These are phyloP conservation scores for Suhomyces vadensis DNA, from an alignment of 805 yeast species.

Conservation along the genomic window DNA sequence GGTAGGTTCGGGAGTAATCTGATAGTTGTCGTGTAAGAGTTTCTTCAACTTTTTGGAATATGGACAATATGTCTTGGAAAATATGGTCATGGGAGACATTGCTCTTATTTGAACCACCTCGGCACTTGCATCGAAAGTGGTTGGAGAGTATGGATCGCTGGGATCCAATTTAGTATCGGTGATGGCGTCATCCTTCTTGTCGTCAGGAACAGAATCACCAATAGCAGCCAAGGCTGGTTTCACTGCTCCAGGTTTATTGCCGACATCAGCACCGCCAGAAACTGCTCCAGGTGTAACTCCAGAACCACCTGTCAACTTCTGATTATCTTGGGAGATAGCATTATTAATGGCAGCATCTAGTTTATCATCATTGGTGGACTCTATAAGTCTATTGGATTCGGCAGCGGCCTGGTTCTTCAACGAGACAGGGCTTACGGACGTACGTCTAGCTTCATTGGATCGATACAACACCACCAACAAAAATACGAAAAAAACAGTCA, in stretches of 20 bases:
- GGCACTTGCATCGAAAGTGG: slow-evolving; percentile 35
- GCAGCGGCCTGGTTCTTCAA: neutral
- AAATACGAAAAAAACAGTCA: slow-evolving; percentile 4
- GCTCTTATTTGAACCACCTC: slow-evolving; percentile 56
- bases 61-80: slow-evolving; percentile 66
- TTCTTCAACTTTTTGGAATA: slow-evolving; percentile 71
- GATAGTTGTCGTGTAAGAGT: slow-evolving; percentile 61
- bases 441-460: slow-evolving; percentile 1
- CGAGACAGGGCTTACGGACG: neutral
- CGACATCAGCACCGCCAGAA: slow-evolving; percentile 2
- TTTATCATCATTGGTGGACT: slow-evolving; percentile 35
- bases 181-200: slow-evolving; percentile 11
- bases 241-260: slow-evolving; percentile 9
- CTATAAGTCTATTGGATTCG: slow-evolving; percentile 26
- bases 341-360: slow-evolving; percentile 42
- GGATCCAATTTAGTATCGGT: slow-evolving; percentile 5
- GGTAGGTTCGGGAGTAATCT: slow-evolving; percentile 67
- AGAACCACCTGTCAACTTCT: slow-evolving; percentile 10
- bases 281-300: neutral
- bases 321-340: slow-evolving; percentile 24
- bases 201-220: slow-evolving; percentile 7
- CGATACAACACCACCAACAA: slow-evolving; percentile 9
- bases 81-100: slow-evolving; percentile 64
- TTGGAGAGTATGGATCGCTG: neutral
- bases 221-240: neutral